These are phyloP conservation scores for Solanum etuberosum DNA, from an alignment of 257 asterid genomes.

Conservation along the genomic window DNA sequence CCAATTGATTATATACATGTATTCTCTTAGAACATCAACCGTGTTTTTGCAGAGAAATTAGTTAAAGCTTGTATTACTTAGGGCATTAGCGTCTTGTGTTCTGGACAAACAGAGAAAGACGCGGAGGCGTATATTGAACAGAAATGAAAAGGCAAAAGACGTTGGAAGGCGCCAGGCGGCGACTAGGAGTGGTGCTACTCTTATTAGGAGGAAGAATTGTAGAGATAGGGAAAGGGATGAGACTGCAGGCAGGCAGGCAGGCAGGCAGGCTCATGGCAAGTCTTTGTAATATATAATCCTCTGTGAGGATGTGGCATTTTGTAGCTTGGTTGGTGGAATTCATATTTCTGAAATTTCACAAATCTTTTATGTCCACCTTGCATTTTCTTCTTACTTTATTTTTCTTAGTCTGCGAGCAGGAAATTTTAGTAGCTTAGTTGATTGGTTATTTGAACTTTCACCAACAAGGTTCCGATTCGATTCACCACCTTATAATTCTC, in stretches of 20 bases:
- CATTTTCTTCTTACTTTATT: neutral
- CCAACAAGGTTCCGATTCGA: accelerated
- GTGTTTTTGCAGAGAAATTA: neutral
- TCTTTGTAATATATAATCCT: neutral
- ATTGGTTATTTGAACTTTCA: accelerated
- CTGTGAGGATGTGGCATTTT: neutral
- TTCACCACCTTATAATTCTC: neutral
- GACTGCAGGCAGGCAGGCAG: neutral
- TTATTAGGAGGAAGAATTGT: neutral
- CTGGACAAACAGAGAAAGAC: neutral
- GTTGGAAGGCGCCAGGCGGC: neutral
- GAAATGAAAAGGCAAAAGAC: neutral
- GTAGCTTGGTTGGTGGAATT: neutral
- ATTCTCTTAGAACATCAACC: neutral
- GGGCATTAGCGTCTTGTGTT: neutral
- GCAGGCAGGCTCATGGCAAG: neutral
- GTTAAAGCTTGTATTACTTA: neutral
- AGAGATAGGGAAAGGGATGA: neutral
- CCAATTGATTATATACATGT: neutral
- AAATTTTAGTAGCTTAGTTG: neutral
- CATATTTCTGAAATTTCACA: neutral
- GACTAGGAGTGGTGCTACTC: neutral
- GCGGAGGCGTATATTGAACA: neutral
- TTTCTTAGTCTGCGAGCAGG: accelerated
- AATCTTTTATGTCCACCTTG: neutral